Percentiles rank a stretch among this genome's conserved stretches.
phyloP scores from a whole-genome alignment of 192 early-diverging fungal genomes.

The Backusella parvicylindrica region DNA sequence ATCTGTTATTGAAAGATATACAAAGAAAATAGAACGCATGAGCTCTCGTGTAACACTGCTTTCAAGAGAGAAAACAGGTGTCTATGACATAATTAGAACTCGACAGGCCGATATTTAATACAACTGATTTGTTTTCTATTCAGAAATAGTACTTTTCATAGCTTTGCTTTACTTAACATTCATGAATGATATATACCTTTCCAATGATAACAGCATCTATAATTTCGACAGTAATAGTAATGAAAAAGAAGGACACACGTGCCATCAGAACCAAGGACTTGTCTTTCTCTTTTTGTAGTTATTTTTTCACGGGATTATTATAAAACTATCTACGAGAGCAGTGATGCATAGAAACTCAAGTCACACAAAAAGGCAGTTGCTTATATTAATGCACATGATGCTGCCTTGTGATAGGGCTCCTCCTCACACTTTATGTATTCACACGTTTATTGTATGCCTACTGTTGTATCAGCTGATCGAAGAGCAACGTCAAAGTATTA shows the following conservation, averaged over 20 bases:
- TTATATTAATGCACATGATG: constrained; percentile 5
- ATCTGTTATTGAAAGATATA: not conserved
- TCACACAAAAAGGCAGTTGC: not conserved
- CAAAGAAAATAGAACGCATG: not conserved
- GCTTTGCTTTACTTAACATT: not conserved
- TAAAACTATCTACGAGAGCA: not conserved
- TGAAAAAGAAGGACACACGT: not conserved
- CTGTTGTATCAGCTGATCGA: not conserved
- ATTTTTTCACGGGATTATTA: not conserved
- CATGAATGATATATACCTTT: not conserved
- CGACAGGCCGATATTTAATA: not conserved
- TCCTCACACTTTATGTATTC: not conserved
- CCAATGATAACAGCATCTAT: not conserved
- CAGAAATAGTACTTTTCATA: not conserved
- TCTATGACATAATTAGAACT: not conserved
- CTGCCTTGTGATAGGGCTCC: not conserved
- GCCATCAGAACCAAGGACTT: not conserved
- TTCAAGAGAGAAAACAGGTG: not conserved
- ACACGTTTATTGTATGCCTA: constrained; percentile 8
- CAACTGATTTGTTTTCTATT: not conserved
- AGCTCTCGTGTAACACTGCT: not conserved
- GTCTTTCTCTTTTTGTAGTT: not conserved
- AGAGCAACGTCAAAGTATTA: constrained; percentile 6
- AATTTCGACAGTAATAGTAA: not conserved
- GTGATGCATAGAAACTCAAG: not conserved